Percentiles rank a stretch among this genome's conserved stretches.
Evolutionary conservation across 2,329 filamentous ascomycete genomes (phyloP).

Genomic region (Verruconis gallopava): DNA sequence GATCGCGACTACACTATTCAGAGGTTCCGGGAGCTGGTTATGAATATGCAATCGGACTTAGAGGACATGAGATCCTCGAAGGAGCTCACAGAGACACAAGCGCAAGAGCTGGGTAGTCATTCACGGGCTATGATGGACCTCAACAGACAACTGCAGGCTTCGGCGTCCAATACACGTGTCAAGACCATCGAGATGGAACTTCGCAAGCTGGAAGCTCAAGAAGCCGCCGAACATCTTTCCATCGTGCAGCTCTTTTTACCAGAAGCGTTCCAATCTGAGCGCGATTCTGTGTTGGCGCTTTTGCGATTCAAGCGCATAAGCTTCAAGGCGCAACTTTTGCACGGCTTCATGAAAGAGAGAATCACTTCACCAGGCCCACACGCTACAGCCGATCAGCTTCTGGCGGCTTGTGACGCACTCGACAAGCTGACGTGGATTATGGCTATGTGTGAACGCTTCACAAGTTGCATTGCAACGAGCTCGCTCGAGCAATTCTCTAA

Average conservation of each 20-base stretch:
- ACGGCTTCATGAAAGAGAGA: slow-evolving; percentile 66
- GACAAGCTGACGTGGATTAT: slow-evolving; percentile 79
- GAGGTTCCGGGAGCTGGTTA: slow-evolving; percentile 79
- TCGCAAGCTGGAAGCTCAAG: slow-evolving; percentile 72
- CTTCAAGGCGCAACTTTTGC: slow-evolving; percentile 75
- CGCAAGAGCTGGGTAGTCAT: slow-evolving; percentile 75
- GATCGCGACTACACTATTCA: slow-evolving; percentile 85
- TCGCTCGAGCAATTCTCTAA: slow-evolving; percentile 63
- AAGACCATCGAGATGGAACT: slow-evolving; percentile 92
- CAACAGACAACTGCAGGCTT: slow-evolving; percentile 85
- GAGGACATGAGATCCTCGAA: slow-evolving; percentile 88
- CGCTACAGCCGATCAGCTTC: slow-evolving; percentile 63
- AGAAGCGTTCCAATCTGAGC: slow-evolving; percentile 66
- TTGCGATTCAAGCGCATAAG: slow-evolving; percentile 76
- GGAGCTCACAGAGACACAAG: slow-evolving; percentile 83
- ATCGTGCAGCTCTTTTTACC: slow-evolving; percentile 85
- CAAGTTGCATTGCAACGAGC: slow-evolving; percentile 66
- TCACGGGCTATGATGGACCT: slow-evolving; percentile 94
- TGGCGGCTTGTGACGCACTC: slow-evolving; percentile 66
- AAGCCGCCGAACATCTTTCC: slow-evolving; percentile 74
- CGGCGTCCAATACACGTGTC: slow-evolving; percentile 79
- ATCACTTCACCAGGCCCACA: slow-evolving; percentile 54
- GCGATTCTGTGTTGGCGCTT: slow-evolving; percentile 76
- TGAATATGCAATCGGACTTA: slow-evolving; percentile 70
- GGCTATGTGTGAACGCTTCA: slow-evolving; percentile 72